phyloP scores from a whole-genome alignment of 345 rosid species.

The Populus davidiana region DNA sequence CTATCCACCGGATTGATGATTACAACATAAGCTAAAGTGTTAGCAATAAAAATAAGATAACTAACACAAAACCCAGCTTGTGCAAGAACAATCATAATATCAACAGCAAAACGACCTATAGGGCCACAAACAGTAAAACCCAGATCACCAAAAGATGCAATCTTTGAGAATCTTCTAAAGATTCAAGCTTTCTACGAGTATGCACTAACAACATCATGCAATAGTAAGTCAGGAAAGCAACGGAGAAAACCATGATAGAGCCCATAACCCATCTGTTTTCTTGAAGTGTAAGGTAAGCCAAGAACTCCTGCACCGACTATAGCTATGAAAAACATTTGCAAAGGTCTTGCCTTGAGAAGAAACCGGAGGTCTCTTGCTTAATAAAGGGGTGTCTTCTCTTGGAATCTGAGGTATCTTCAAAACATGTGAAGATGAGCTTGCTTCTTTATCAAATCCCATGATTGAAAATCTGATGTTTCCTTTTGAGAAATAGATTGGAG shows the following conservation, averaged over 20 bases:
- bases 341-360: constrained; percentile 44
- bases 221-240: constrained; percentile 16
- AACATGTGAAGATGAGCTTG: constrained; percentile 46
- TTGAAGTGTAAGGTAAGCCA: constrained; percentile 29
- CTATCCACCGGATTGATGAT: constrained; percentile 6
- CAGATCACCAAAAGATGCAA: constrained; percentile 65
- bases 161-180: constrained; percentile 43
- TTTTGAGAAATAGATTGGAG: too few relatives aligned
- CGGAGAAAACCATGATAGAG: constrained; percentile 12
- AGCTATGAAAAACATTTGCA: constrained; percentile 26
- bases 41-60: constrained; percentile 57
- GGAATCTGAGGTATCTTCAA: constrained; percentile 24
- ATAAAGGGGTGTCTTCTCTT: constrained; percentile 68
- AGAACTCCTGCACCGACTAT: constrained; percentile 34
- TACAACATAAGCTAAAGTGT: constrained; percentile 51
- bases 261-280: constrained; percentile 27
- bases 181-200: constrained; percentile 66
- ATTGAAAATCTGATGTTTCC: background rate
- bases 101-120: constrained; percentile 51
- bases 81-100: constrained; percentile 58
- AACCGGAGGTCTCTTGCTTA: constrained; percentile 42
- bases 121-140: constrained; percentile 56
- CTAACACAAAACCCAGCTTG: constrained; percentile 76
- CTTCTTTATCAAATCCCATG: constrained; percentile 52
- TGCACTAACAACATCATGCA: constrained; percentile 62